Percentiles rank a stretch among this genome's conserved stretches.
Conservation (phyloP, 1,284 basidiomycete genomes). For the Pterula multifida region DNA sequence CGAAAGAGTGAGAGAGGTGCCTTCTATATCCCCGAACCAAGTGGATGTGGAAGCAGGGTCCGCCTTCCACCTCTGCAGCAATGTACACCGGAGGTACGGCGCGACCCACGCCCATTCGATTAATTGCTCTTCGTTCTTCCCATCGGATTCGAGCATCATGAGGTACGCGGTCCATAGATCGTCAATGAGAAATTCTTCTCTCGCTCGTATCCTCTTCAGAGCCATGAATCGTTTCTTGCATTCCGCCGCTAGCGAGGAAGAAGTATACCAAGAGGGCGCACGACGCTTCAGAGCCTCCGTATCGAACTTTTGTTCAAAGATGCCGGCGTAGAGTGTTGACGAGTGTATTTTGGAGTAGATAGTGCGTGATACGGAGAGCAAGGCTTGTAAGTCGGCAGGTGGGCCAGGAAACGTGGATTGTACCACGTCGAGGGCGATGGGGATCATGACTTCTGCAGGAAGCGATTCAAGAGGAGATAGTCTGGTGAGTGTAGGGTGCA, state of each 20-base stretch:
- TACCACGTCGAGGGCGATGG: neutral
- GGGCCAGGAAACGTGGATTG: slow-evolving; percentile 26
- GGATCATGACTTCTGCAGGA: neutral
- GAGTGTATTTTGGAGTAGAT: slow-evolving; percentile 32
- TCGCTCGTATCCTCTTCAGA: slow-evolving; percentile 23
- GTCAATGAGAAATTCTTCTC: slow-evolving; percentile 15
- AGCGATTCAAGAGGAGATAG: neutral
- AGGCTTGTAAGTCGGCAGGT: slow-evolving; percentile 26
- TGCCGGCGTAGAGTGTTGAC: slow-evolving; percentile 40
- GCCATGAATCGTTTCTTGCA: slow-evolving; percentile 24
- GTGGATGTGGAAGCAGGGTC: slow-evolving; percentile 10
- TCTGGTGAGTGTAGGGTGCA: neutral
- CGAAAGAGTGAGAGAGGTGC: slow-evolving; percentile 36
- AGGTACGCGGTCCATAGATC: slow-evolving; percentile 52
- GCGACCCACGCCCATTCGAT: slow-evolving; percentile 23
- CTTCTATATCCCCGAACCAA: slow-evolving; percentile 23
- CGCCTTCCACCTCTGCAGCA: slow-evolving; percentile 1
- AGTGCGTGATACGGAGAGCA: slow-evolving; percentile 36
- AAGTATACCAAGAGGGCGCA: slow-evolving; percentile 28
- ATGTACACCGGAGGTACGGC: slow-evolving; percentile 12
- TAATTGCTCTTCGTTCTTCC: slow-evolving; percentile 48
- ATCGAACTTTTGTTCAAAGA: slow-evolving; percentile 57
- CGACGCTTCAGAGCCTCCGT: slow-evolving; percentile 40
- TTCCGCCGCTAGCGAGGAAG: slow-evolving; percentile 24
- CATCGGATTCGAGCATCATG: slow-evolving; percentile 63